phyloP scores from a whole-genome alignment of 2,329 filamentous ascomycete genomes.

The Arachnopeziza araneosa region DNA sequence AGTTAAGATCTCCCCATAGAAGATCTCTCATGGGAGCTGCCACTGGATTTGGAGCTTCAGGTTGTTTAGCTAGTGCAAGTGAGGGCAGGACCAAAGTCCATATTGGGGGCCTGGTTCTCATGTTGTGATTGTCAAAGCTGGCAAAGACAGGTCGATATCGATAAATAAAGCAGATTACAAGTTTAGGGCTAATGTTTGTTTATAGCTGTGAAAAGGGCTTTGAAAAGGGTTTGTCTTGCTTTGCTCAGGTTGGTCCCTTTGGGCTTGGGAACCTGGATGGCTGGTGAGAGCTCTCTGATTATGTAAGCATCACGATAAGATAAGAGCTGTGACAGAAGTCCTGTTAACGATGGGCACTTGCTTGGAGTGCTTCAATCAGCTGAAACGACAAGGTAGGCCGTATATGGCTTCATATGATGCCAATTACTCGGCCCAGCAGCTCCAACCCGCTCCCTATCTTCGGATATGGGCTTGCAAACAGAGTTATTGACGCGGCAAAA shows the following conservation, averaged over 20 bases:
- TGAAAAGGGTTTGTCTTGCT: background rate
- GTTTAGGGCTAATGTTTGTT: background rate
- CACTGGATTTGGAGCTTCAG: constrained; percentile 71
- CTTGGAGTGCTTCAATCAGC: background rate
- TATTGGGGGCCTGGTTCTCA: background rate
- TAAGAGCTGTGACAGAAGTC: background rate
- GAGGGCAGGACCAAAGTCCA: constrained; percentile 13
- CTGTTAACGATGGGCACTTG: too few species aligned
- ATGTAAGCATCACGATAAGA: background rate
- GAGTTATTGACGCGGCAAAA: constrained; percentile 56
- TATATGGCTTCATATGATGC: constrained; percentile 35
- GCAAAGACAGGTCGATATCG: too few species aligned
- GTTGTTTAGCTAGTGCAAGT: constrained; percentile 56
- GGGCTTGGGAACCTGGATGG: background rate
- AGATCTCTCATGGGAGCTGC: constrained; percentile 77
- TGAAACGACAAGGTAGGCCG: background rate
- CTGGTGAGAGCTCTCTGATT: background rate
- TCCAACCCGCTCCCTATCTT: constrained; percentile 97
- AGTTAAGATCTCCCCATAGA: constrained; percentile 91
- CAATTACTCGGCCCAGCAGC: constrained; percentile 74
- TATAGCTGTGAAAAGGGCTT: too few species aligned
- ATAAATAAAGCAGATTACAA: background rate
- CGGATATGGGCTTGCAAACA: constrained; percentile 84
- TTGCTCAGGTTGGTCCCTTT: background rate
- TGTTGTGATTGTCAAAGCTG: background rate